phyloP scores from a whole-genome alignment of 352 stramenopile species.

The Phytophthora aleatoria region DNA sequence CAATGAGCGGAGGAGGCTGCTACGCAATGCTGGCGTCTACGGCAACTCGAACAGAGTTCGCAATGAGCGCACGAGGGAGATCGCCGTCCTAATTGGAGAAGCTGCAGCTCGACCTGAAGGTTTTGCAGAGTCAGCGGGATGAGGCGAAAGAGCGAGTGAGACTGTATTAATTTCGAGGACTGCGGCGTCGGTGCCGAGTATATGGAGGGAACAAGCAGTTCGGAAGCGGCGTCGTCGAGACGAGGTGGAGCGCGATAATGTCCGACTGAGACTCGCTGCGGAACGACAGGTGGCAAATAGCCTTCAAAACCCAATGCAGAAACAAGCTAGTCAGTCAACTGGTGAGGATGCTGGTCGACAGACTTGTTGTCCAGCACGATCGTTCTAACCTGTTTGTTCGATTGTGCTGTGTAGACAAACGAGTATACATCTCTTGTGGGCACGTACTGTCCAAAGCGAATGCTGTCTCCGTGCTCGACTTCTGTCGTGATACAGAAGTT shows the following conservation, averaged over 20 bases:
- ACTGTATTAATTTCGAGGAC: constrained; percentile 2
- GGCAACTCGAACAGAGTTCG: constrained; percentile 24
- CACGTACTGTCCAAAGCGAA: constrained; percentile 13
- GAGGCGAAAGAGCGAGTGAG: too few relatives aligned
- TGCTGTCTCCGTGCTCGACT: constrained; percentile 16
- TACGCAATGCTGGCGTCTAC: constrained; percentile 32
- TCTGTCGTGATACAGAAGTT: constrained; percentile 15
- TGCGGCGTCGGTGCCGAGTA: background rate
- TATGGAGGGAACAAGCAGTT: constrained; percentile 24
- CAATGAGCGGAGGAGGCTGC: constrained; percentile 32
- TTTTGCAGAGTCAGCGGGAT: constrained; percentile 15
- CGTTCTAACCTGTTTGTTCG: constrained; percentile 2
- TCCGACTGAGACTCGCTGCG: constrained; percentile 39
- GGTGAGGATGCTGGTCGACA: constrained; percentile 2
- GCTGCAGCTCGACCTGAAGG: constrained; percentile 52
- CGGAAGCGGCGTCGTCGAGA: constrained; percentile 38
- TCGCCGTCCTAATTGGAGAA: constrained; percentile 50
- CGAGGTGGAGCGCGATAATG: constrained; percentile 41
- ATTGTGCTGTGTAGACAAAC: constrained; percentile 20
- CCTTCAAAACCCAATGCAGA: constrained; percentile 19
- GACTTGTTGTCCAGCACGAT: background rate
- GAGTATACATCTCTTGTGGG: constrained; percentile 14
- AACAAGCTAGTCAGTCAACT: constrained; percentile 22
- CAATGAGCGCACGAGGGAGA: constrained; percentile 55
- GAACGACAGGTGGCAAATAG: constrained; percentile 31